These are phyloP conservation scores for Fonsecaea erecta DNA, from an alignment of 2,329 filamentous ascomycete genomes.

Conservation along the genomic window DNA sequence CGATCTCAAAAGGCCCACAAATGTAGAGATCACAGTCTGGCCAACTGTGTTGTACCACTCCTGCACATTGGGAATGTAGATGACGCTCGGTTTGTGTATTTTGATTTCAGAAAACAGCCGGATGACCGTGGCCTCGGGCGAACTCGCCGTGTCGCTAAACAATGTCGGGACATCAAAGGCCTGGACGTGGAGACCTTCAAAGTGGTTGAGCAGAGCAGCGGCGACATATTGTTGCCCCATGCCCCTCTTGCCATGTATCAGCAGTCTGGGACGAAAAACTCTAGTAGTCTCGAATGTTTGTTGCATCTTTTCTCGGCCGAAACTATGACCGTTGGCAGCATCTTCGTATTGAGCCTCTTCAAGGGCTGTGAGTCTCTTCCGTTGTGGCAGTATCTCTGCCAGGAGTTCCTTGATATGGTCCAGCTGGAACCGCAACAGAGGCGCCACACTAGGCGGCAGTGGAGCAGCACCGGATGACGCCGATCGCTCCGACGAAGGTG, in stretches of 20 bases:
- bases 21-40: slow-evolving; percentile 71
- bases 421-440: slow-evolving; percentile 76
- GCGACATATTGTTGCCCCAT: slow-evolving; percentile 95
- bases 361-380: slow-evolving; percentile 84
- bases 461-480: slow-evolving; percentile 82
- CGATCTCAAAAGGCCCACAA: slow-evolving; percentile 77
- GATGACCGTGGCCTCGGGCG: slow-evolving; percentile 85
- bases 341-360: slow-evolving; percentile 94
- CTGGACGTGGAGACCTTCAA: slow-evolving; percentile 93
- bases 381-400: slow-evolving; percentile 77
- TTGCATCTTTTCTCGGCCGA: slow-evolving; percentile 77
- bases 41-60: slow-evolving; percentile 80
- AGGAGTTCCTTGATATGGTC: slow-evolving; percentile 69
- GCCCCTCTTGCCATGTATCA: slow-evolving; percentile 79
- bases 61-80: slow-evolving; percentile 89
- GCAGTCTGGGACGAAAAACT: slow-evolving; percentile 83
- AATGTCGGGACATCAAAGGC: slow-evolving; percentile 90
- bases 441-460: slow-evolving; percentile 77
- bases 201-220: slow-evolving; percentile 81
- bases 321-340: slow-evolving; percentile 79
- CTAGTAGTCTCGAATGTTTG: slow-evolving; percentile 84
- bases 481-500: slow-evolving; percentile 91
- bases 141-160: slow-evolving; percentile 77
- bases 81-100: slow-evolving; percentile 91
- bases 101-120: slow-evolving; percentile 90